Evolutionary conservation across 1,284 basidiomycete genomes (phyloP).

Genomic region (Puccinia coronata): DNA sequence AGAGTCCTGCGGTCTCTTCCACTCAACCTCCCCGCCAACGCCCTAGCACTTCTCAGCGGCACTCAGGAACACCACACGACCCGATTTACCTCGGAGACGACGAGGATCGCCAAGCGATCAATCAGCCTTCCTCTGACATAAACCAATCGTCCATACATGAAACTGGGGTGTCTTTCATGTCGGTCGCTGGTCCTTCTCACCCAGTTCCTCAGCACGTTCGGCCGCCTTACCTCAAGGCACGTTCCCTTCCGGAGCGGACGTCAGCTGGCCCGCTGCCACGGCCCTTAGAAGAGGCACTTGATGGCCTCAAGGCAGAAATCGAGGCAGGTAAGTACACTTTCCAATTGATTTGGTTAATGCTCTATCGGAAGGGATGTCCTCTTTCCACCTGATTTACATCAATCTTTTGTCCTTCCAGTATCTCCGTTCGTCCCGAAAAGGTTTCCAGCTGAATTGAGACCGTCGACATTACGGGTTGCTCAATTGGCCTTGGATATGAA

Average conservation of each 20-base stretch:
- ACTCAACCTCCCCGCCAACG: neutral
- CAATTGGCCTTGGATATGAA: slow-evolving; percentile 76
- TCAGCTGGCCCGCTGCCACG: slow-evolving; percentile 18
- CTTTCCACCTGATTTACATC: neutral
- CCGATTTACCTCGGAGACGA: slow-evolving; percentile 44
- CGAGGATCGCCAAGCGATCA: slow-evolving; percentile 11
- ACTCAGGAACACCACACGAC: slow-evolving; percentile 28
- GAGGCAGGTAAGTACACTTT: slow-evolving; percentile 31
- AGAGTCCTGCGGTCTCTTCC: neutral
- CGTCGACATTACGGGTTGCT: slow-evolving; percentile 70
- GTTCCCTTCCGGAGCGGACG: slow-evolving; percentile 26
- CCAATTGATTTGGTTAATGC: neutral
- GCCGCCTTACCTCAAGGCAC: slow-evolving; percentile 29
- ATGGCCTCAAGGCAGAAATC: slow-evolving; percentile 36
- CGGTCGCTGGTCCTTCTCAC: slow-evolving; percentile 16
- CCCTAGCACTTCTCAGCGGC: neutral
- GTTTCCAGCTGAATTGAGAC: slow-evolving; percentile 80
- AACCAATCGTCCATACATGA: neutral
- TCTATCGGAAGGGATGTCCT: neutral
- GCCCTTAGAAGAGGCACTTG: slow-evolving; percentile 21
- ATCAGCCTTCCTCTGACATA: neutral
- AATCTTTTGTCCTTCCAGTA: slow-evolving; percentile 4
- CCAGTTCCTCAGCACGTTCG: neutral
- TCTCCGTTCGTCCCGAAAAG: slow-evolving; percentile 61
- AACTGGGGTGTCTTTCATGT: neutral